Percentiles rank a stretch among this genome's conserved stretches.
Conservation (phyloP, 73 alveolate species). For the Paramecium caudatum region DNA sequence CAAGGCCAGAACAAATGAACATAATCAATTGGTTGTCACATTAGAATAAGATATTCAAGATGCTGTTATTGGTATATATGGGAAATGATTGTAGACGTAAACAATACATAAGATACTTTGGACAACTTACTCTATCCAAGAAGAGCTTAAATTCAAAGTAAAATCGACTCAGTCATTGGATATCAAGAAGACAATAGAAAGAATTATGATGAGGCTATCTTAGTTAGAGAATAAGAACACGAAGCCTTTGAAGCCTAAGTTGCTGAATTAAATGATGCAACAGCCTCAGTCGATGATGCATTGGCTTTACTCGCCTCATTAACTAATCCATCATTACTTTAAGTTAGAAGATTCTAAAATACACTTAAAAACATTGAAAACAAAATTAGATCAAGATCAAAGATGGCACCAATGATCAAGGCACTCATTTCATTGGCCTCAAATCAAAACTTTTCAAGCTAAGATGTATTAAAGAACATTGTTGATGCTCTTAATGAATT, state of each 20-base stretch:
- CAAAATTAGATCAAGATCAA: conserved; percentile 52
- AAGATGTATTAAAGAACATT: conserved; percentile 8
- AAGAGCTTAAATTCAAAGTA: conserved; percentile 7
- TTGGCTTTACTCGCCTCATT: not conserved
- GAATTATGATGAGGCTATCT: conserved; percentile 57
- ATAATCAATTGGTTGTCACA: conserved; percentile 25
- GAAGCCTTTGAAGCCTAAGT: conserved; percentile 56
- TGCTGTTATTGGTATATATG: conserved; percentile 48
- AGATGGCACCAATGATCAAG: conserved; percentile 59
- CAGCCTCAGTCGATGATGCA: conserved; percentile 65
- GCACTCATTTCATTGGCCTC: conserved; percentile 50
- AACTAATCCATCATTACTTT: conserved; percentile 30
- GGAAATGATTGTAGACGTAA: not conserved
- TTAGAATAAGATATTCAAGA: conserved; percentile 56
- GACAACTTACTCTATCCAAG: conserved; percentile 46
- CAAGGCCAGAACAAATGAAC: conserved; percentile 47
- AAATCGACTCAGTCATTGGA: conserved; percentile 16
- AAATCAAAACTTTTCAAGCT: conserved; percentile 28
- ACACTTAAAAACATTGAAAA: conserved; percentile 31
- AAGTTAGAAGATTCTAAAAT: conserved; percentile 54
- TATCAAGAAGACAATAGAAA: conserved; percentile 64
- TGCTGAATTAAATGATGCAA: conserved; percentile 59
- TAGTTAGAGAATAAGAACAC: conserved; percentile 61
- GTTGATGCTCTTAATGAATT: conserved; percentile 60
- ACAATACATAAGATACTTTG: conserved; percentile 57